Evolutionary conservation across 371 early-diverging fungal genomes (phyloP), one percentile per base, ranked within the genome.

Genomic region (Phascolomyces articulosus): DNA sequence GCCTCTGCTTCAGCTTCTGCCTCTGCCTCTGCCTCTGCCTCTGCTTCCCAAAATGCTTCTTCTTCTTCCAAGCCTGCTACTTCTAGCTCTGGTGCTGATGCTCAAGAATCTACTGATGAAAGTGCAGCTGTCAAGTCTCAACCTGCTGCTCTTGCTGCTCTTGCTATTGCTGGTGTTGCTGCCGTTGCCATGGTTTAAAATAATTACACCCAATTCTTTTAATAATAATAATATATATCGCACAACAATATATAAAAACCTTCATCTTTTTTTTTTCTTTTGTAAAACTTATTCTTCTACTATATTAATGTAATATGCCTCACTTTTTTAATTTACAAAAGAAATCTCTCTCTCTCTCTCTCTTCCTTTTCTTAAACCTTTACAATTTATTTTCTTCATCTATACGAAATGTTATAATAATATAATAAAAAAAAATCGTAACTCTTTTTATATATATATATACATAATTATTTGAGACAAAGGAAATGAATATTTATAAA

Each of bases 131-230:
- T 40, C 60, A 58, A 65, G 58, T 40, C 58, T 11, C 56, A 65
- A 27, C 65, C 65, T 41, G 65, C 60, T 55, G 65, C 65, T 13
- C 54, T 65, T 55, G 69, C 69, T 51, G 60, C 69, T 57, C 60
- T 62, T 40, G 51, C 57, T 27, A 40, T 64, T 61, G 69, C 57
- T 23, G 69, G 69, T 60, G 57, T 40, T 64, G 69, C 66, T 56
- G 66, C 69, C 26, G 54, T 63, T 55, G 56, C 58, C 64, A 63
- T 68, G 68, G 24, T 63, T 47, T 68, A 68, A 63, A 44, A 44
- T 44, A 44, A 44, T n/a, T 44, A 55, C 29, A 15, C 15, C 16
- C 21, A 34, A 20, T 41, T 21, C 34, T 20, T 59, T 18, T 47
- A 21, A 48, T 48, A 11, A 24, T 3, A 21, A 21, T 9, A 34